Evolutionary conservation across 306 rosid genomes (phyloP).

Genomic region (Prunus campanulata): DNA sequence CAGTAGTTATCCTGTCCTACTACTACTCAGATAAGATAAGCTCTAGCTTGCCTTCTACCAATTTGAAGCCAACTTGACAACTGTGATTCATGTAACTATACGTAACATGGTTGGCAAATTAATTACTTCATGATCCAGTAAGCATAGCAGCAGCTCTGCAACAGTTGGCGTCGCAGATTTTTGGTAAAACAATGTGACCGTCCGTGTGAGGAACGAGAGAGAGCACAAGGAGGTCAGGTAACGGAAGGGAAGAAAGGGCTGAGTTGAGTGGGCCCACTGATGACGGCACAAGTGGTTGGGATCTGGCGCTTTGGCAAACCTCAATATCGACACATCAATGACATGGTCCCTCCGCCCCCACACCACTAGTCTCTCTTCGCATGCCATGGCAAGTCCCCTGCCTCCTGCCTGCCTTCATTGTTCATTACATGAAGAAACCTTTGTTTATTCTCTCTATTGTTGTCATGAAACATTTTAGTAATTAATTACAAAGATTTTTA

Average conservation of each 20-base stretch:
- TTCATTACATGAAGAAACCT: too few species aligned
- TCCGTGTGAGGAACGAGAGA: constrained; percentile 2
- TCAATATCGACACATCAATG: constrained; percentile 11
- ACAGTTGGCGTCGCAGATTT: neutral
- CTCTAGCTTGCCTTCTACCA: too few species aligned
- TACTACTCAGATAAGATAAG: too few species aligned
- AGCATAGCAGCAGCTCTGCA: neutral
- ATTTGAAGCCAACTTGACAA: too few species aligned
- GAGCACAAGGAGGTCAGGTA: neutral
- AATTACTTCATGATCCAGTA: neutral
- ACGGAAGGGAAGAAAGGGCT: neutral
- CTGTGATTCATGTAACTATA: neutral
- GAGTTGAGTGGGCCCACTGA: neutral
- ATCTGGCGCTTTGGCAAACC: constrained; percentile 13
- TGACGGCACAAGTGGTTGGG: constrained; percentile 11
- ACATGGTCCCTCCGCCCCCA: constrained; percentile 20
- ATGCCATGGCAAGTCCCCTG: neutral
- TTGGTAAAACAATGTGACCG: neutral
- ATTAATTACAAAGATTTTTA: neutral
- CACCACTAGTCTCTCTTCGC: neutral
- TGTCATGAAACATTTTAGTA: too few species aligned
- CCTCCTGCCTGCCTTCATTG: too few species aligned
- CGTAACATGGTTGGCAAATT: neutral
- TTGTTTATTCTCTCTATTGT: too few species aligned
- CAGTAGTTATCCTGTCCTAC: too few species aligned